Percentiles rank a stretch among this genome's conserved stretches.
These are phyloP conservation scores for Ogataea neopini DNA, from an alignment of 805 yeast genomes.

Conservation along the genomic window DNA sequence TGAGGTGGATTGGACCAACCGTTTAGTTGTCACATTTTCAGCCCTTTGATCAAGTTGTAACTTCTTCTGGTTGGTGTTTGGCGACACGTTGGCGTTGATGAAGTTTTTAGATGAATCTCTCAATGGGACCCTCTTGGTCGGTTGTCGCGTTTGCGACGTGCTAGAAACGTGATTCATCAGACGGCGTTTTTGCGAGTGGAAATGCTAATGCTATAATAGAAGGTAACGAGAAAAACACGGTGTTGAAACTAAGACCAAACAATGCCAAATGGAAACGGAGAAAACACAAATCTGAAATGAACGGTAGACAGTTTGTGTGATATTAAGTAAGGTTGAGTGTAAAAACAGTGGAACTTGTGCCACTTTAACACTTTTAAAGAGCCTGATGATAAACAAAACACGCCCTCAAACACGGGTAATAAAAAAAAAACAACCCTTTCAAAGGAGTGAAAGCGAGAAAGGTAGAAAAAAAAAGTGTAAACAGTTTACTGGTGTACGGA, in stretches of 20 bases:
- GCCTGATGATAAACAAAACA: constrained; percentile 2
- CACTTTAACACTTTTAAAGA: neutral
- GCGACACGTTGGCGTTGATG: constrained; percentile 26
- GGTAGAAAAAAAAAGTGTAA: neutral
- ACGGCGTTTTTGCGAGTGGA: neutral
- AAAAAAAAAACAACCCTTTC: constrained; percentile 8
- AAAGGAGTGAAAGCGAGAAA: neutral
- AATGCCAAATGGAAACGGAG: neutral
- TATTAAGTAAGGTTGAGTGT: too few species aligned
- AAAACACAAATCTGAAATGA: neutral
- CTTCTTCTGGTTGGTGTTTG: constrained; percentile 20
- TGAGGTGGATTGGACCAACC: neutral
- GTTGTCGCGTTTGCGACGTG: constrained; percentile 13
- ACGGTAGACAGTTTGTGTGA: neutral
- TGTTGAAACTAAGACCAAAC: neutral
- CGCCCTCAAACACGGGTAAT: constrained; percentile 7
- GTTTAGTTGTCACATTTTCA: constrained; percentile 13
- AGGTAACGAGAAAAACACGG: neutral
- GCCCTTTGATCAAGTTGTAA: constrained; percentile 24
- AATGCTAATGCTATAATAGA: neutral
- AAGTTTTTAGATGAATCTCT: constrained; percentile 32
- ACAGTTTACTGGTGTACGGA: neutral
- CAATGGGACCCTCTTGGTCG: constrained; percentile 26
- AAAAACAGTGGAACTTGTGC: neutral
- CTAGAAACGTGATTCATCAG: constrained; percentile 16